Evolutionary conservation across 2,329 filamentous ascomycete species (phyloP).

Genomic region (Aureobasidium sp.): DNA sequence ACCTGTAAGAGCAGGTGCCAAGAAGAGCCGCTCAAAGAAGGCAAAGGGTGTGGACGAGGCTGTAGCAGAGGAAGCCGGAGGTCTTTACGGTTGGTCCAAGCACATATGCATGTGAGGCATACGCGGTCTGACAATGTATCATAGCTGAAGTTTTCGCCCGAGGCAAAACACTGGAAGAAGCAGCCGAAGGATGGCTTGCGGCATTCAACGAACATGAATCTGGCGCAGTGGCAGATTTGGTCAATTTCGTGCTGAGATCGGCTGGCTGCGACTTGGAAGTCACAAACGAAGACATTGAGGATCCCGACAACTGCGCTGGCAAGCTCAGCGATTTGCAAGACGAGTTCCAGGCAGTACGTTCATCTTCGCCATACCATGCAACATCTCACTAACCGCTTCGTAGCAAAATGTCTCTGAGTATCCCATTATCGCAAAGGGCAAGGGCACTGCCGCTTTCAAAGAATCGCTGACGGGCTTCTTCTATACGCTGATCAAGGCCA

Average conservation of each 20-base stretch:
- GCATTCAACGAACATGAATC: conserved; percentile 51
- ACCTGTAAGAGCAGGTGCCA: conserved; percentile 46
- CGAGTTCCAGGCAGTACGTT: conserved; percentile 68
- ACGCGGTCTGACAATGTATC: not conserved
- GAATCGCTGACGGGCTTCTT: conserved; percentile 74
- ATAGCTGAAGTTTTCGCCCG: conserved; percentile 54
- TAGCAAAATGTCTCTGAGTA: conserved; percentile 80
- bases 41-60: conserved; percentile 46
- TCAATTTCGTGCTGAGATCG: conserved; percentile 58
- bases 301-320: conserved; percentile 78
- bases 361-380: conserved; percentile 11
- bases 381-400: conserved; percentile 12
- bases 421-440: conserved; percentile 77
- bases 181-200: conserved; percentile 52
- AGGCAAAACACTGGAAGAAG: conserved; percentile 48
- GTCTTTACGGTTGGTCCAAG: conserved; percentile 47
- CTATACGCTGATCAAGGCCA: conserved; percentile 62
- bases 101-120: conserved; percentile 7
- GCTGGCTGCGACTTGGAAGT: conserved; percentile 77
- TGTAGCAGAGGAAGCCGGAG: conserved; percentile 46
- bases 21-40: conserved; percentile 43
- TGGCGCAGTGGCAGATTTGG: conserved; percentile 49
- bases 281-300: conserved; percentile 74
- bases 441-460: conserved; percentile 70
- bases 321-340: conserved; percentile 79